These are phyloP conservation scores for Moesziomyces parantarcticus DNA, from an alignment of 1,284 basidiomycete species.

Conservation along the genomic window DNA sequence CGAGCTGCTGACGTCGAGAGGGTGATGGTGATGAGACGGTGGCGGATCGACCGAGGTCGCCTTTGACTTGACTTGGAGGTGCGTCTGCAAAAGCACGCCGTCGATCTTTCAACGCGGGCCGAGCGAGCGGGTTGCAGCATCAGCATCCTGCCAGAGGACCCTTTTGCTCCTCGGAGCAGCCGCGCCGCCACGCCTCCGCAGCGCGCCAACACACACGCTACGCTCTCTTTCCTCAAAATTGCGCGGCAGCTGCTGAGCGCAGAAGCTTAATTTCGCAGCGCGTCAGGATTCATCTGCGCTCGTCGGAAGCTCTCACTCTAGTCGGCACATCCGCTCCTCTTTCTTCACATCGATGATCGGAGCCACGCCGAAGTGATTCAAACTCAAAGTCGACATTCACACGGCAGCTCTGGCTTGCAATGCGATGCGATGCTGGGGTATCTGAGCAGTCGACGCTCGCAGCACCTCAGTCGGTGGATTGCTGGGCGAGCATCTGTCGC, in stretches of 20 bases:
- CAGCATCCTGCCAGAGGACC: neutral
- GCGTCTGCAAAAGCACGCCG: neutral
- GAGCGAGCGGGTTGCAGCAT: neutral
- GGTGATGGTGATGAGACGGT: neutral
- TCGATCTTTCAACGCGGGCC: neutral
- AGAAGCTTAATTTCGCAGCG: too few relatives aligned
- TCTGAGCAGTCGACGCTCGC: neutral
- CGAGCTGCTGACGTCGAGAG: neutral
- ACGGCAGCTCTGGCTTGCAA: neutral
- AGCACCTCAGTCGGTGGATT: neutral
- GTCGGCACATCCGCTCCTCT: too few relatives aligned
- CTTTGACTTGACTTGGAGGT: too few relatives aligned
- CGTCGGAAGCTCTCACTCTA: too few relatives aligned
- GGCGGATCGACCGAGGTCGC: neutral
- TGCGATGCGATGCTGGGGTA: neutral
- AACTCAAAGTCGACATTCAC: neutral
- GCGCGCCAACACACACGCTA: too few relatives aligned
- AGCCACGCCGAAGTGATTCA: too few relatives aligned
- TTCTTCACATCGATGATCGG: too few relatives aligned
- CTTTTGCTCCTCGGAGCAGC: neutral
- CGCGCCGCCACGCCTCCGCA: too few relatives aligned
- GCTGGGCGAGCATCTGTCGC: conserved; percentile 24
- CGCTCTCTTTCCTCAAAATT: too few relatives aligned
- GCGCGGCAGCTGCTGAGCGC: too few relatives aligned
- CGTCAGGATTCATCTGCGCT: too few relatives aligned